Evolutionary conservation across 2,329 filamentous ascomycete genomes (phyloP).

Genomic region (Endoconidiophora polonica): DNA sequence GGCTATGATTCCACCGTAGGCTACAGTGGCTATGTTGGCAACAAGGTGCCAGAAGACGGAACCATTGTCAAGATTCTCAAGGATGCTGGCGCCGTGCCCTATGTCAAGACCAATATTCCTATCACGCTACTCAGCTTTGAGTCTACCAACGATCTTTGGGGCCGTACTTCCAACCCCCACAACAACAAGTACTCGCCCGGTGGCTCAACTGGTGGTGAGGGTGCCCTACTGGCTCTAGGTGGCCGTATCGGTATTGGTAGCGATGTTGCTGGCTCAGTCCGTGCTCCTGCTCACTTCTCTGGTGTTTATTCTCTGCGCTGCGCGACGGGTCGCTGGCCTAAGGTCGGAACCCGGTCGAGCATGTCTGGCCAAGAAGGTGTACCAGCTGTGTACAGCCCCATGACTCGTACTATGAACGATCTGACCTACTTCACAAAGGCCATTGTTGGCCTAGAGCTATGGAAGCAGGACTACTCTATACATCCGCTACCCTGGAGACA

Average conservation of each 20-base stretch:
- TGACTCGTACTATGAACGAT: constrained; percentile 74
- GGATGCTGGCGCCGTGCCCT: constrained; percentile 74
- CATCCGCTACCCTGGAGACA: constrained; percentile 70
- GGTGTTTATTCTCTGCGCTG: constrained; percentile 79
- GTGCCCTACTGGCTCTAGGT: constrained; percentile 63
- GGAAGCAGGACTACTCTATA: constrained; percentile 74
- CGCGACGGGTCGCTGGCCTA: constrained; percentile 81
- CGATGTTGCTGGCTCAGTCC: constrained; percentile 79
- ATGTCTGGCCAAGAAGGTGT: constrained; percentile 90
- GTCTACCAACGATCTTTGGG: constrained; percentile 65
- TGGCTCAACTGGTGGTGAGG: constrained; percentile 76
- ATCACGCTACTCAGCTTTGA: constrained; percentile 79
- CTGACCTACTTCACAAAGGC: constrained; percentile 68
- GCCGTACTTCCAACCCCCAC: constrained; percentile 66
- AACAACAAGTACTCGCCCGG: constrained; percentile 73
- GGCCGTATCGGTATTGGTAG: constrained; percentile 80
- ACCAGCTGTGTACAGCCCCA: constrained; percentile 76
- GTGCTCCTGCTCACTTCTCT: constrained; percentile 74
- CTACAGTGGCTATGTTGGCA: constrained; percentile 55
- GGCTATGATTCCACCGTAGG: constrained; percentile 74
- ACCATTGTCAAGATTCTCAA: constrained; percentile 61
- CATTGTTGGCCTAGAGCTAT: constrained; percentile 66
- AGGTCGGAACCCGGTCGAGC: constrained; percentile 64
- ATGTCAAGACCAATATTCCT: constrained; percentile 83
- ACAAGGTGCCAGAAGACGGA: constrained; percentile 51